These are phyloP conservation scores for Trypanosoma cruzi DNA, from an alignment of 208 protist species.

Conservation along the genomic window DNA sequence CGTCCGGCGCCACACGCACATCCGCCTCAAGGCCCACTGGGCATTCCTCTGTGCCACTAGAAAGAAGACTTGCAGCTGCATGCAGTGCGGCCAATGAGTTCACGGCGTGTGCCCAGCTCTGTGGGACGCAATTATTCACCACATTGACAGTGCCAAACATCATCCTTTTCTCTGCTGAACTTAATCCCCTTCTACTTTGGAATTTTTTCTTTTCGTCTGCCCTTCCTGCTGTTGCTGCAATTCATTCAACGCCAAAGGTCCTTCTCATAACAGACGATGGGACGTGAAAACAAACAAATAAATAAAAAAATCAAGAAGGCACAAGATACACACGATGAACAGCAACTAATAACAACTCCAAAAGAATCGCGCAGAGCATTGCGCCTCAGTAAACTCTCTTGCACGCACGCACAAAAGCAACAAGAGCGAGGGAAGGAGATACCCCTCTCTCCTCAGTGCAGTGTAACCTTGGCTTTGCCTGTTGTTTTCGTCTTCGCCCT, in stretches of 20 bases:
- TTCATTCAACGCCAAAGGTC: background rate
- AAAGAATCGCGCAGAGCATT: too few relatives aligned
- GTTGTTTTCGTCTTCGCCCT: slow-evolving; percentile 31
- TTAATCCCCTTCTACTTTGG: background rate
- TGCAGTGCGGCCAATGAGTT: slow-evolving; percentile 25
- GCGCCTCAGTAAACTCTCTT: too few relatives aligned
- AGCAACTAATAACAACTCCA: too few relatives aligned
- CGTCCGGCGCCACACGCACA: slow-evolving; percentile 30
- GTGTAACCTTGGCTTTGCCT: slow-evolving; percentile 22
- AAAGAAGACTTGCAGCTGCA: background rate
- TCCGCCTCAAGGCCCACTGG: slow-evolving; percentile 47
- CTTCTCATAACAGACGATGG: background rate
- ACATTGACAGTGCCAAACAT: background rate
- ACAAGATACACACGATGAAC: background rate
- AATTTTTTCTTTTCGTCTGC: slow-evolving; percentile 1
- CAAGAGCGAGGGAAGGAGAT: too few relatives aligned
- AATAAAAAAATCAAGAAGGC: background rate
- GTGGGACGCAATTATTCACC: background rate
- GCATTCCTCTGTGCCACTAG: background rate
- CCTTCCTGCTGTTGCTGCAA: background rate
- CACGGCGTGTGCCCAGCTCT: slow-evolving; percentile 38
- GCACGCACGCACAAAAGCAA: too few relatives aligned
- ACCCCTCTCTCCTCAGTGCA: slow-evolving; percentile 1
- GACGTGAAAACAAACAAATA: background rate
- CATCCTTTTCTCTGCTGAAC: background rate